Percentiles rank a stretch among this genome's conserved stretches.
Conservation (phyloP, 768 basidiomycete species). For the Pilatotrama ljubarskyi region DNA sequence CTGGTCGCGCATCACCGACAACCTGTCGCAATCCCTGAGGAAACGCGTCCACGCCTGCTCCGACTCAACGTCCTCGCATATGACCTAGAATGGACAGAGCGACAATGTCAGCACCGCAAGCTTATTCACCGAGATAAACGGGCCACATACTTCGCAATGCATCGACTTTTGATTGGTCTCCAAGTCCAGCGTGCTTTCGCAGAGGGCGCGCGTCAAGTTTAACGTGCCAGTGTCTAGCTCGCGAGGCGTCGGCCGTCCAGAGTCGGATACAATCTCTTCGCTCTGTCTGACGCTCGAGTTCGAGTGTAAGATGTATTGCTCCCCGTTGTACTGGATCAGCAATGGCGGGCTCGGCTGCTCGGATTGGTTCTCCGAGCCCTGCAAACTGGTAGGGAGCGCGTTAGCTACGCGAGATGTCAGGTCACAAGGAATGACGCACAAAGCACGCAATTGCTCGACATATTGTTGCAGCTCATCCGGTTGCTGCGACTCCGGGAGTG, state of each 20-base stretch:
- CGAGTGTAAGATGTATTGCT: constrained; percentile 47
- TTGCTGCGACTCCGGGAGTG: constrained; percentile 32
- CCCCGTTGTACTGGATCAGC: constrained; percentile 37
- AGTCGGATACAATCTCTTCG: constrained; percentile 25
- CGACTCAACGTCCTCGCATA: constrained; percentile 39
- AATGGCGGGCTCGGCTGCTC: constrained; percentile 52
- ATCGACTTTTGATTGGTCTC: constrained; percentile 53
- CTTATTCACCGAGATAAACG: neutral
- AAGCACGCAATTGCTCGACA: constrained; percentile 38
- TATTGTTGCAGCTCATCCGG: constrained; percentile 48
- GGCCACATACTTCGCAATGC: constrained; percentile 51
- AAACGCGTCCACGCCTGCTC: constrained; percentile 48
- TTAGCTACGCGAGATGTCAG: constrained; percentile 1
- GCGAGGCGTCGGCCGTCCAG: neutral
- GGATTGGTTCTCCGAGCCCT: constrained; percentile 26
- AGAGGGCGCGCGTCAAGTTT: constrained; percentile 7
- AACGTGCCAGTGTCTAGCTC: neutral
- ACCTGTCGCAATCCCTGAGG: constrained; percentile 43
- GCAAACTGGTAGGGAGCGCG: constrained; percentile 35
- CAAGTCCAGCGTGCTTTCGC: constrained; percentile 54
- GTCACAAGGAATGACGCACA: constrained; percentile 36
- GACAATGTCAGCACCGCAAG: neutral
- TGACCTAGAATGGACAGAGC: constrained; percentile 40
- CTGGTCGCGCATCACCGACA: constrained; percentile 36
- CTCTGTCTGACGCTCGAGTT: constrained; percentile 51